Evolutionary conservation across 2,329 filamentous ascomycete species (phyloP), one percentile per base, ranked within the genome.

Genomic region (Mollisiaceae sp.): DNA sequence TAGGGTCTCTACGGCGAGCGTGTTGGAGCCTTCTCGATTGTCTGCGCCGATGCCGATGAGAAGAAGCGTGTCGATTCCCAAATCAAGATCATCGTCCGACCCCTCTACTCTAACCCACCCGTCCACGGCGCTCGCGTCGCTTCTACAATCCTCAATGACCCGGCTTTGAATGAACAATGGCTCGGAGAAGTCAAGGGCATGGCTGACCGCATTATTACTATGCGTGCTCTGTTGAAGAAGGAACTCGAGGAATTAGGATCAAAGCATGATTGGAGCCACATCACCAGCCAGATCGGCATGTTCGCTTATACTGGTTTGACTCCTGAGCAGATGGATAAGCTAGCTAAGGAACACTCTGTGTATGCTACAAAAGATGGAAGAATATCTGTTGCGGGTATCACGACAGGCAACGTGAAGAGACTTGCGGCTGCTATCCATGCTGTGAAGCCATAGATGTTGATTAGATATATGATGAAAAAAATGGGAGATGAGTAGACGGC

Each of bases 201-300:
- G 95, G 95, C 95, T 69, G 93, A 97, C 82, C 94, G 95, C 78
- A 99, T 99, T 85, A 98, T 99, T 82, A 92, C 89, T 80, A 99
- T 99, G 95, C 92, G 95, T 75, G 89, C 92, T 68, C 88, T 97
- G 63, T 89, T 99, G 77, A 96, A 95, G 87, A 87, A 93, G 75
- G 96, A 98, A 84, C 89, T 99, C 63, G 92, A 97, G 87, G 90
- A 91, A 81, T 88, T 97, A 69, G 94, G 94, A 78, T 95, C 91
- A 85, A 93, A 93, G 86, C 93, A 96, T 81, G 92, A 98, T 85
- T 99, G 95, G 95, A 92, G 90, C 79, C 95, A 99, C 86, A 99
- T 99, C 82, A 98, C 95, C 73, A 94, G 86, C 82, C 93, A 97
- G 87, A 99, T 99, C 76, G 95, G 95, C 83, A 99, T 99, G 95